Conservation (phyloP, 2,329 filamentous ascomycete genomes). For the Pyrenophora teres region DNA sequence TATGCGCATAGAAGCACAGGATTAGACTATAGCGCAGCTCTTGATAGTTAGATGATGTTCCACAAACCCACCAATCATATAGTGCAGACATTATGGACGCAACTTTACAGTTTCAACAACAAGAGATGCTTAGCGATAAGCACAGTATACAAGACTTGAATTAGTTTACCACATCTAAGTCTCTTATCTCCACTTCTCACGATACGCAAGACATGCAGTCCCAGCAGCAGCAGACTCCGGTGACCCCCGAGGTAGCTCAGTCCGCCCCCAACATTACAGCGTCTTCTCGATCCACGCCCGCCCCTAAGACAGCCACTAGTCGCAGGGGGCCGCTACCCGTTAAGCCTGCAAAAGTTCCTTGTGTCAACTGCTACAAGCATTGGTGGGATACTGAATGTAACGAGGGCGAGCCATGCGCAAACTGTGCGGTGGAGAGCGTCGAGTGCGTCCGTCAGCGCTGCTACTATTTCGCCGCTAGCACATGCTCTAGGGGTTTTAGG, state of each 20-base stretch:
- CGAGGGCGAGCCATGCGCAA: not conserved
- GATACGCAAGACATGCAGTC: no score
- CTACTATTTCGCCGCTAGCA: not conserved
- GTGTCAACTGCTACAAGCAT: slow-evolving; percentile 1
- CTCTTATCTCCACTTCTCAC: no score
- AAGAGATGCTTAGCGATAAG: not conserved
- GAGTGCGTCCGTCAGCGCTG: slow-evolving; percentile 1
- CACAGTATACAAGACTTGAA: no score
- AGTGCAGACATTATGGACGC: not conserved
- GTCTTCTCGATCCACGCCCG: no score
- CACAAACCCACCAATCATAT: not conserved
- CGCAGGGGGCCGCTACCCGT: no score
- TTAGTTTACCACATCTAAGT: no score
- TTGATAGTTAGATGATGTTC: no score
- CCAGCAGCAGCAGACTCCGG: no score
- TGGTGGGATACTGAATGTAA: slow-evolving; percentile 1
- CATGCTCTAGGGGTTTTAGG: not conserved
- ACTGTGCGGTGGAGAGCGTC: not conserved
- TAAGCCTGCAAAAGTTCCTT: not conserved
- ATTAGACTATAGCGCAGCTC: no score
- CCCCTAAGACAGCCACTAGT: no score
- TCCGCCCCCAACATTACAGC: no score
- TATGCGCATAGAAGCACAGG: not conserved
- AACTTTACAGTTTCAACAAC: not conserved
- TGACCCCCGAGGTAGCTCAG: no score